Base-by-base conservation (phyloP, 2,329 filamentous ascomycete genomes). In the Aspergillus persii region DNA sequence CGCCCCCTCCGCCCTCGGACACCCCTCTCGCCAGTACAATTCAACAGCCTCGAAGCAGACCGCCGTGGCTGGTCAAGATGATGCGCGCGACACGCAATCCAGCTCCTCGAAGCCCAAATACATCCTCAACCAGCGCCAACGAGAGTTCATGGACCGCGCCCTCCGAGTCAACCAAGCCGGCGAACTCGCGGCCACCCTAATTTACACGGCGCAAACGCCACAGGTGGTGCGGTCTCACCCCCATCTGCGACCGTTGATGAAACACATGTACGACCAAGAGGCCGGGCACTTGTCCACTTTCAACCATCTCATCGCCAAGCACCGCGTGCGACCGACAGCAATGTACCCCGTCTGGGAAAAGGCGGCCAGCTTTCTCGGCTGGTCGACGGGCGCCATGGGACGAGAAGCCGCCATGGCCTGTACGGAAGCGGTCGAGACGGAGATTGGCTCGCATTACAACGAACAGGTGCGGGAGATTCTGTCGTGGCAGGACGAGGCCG, bases 191-290 rank as follows among this genome's bases (percentile, higher is more conserved):
- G 95, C 95, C 31, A 94, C 91, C 29, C 86, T 96, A 57, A 99
- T 99, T 76, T 99, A 98, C 80, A 87, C 86, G 1, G 88, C 91
- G 2, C 95, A 99, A 76, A 94, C 87, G 0, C 92, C 93, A 0
- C 85, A 88, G n/a, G 79, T 98, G 54, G 82, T 92, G 58, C 84
- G 86, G 65, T 85, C 89, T 4, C 89, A 97, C 74, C 94, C 95
- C 1, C 90, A 96, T 72, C 87, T 99, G 18, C 89, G 91, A 6
- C 89, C 92, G 0, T 80, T 98, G 33, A 96, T 99, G 92, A 86
- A 88, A 68, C 95, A 98, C 83, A 99, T 99, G 95, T 93, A 96
- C 81, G 91, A 95, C 69, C 95, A 99, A 75, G 95, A 99, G 81
- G 92, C 86, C 11, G 89, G 87, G 8, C 95, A 99, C 76, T 87